Evolutionary conservation across 176 grass and related monocot species (phyloP).

Genomic region (Aegilops tauschii): DNA sequence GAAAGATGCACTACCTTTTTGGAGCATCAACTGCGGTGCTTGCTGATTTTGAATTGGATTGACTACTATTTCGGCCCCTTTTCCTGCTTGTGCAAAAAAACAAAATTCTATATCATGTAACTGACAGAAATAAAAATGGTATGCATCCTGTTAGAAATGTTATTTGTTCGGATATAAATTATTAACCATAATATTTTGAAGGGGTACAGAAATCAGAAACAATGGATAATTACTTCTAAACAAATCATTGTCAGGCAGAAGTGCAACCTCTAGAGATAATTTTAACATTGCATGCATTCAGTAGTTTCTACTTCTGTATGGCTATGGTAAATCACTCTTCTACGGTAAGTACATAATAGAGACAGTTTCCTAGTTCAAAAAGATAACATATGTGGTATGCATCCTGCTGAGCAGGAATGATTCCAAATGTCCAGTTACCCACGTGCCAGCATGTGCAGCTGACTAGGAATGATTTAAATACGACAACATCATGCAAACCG

Average conservation of each 20-base stretch:
- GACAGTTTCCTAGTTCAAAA: neutral
- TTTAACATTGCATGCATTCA: neutral
- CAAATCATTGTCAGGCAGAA: conserved; percentile 2
- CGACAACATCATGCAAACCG: neutral
- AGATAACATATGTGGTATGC: neutral
- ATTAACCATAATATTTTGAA: neutral
- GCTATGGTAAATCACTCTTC: neutral
- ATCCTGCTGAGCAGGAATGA: neutral
- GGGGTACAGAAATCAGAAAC: neutral
- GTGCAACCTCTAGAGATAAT: neutral
- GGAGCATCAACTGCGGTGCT: conserved; percentile 27
- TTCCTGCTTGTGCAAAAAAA: conserved; percentile 52
- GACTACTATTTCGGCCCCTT: conserved; percentile 39
- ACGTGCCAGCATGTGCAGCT: neutral
- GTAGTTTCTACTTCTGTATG: neutral
- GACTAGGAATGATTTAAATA: neutral
- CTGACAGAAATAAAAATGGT: neutral
- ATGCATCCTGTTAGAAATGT: neutral
- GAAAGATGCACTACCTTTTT: conserved; percentile 46
- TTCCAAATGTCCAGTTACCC: neutral
- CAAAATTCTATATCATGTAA: conserved; percentile 15
- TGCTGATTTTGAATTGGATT: conserved; percentile 38
- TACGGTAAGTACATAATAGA: neutral
- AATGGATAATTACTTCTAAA: neutral
- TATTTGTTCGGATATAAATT: neutral